Evolutionary conservation across 1,284 basidiomycete species (phyloP), one percentile per base, ranked within the genome.

Genomic region (Cryptococcus hybrid): DNA sequence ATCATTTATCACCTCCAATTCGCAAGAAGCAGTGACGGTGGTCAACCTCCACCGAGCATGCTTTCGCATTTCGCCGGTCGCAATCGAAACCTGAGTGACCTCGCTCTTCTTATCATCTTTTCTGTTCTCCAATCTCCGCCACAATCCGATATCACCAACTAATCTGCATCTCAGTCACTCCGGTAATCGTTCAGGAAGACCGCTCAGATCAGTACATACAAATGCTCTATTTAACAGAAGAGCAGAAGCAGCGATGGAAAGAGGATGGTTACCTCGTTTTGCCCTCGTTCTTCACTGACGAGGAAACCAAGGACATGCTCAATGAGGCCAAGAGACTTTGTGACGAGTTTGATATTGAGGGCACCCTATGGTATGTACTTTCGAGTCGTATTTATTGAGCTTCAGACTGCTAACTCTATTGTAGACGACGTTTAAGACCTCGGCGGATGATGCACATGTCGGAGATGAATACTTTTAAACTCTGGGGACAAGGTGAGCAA

Each of bases 391-490:
- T 4, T 30, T 30, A 30, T 30, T 30, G 30, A 30, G 30, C 30
- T 30, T 30, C 30, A 30, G 30, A 30, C 30, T 3, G 30, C 43
- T 58, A 15, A 44, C 24, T 50, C 47, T 53, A 36, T 2, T 34
- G 7, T 56, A 92, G 87, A 97, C 92, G 5, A 89, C 86, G 65
- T 98, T 99, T 78, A 88, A 86, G 30, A 94, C 92, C 0, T 83
- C 83, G 8, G 84, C 84, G 12, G 85, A 87, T 60, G 83, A 83
- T 55, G 79, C 86, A 36, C 77, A 78, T 55, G 68, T 78, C 30
- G 77, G 92, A 0, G 92, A 98, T 71, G 85, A 90, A 34, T 98
- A 98, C 76, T 99, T 99, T 80, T 98, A 55, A 84, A 81, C 11
- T 92, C 89, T 1, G 91, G 91, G 1, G 91, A 97, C 76, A 95